Evolutionary conservation across 2,329 filamentous ascomycete species (phyloP), one percentile per base, ranked within the genome.

Genomic region (Helotiales sp.): DNA sequence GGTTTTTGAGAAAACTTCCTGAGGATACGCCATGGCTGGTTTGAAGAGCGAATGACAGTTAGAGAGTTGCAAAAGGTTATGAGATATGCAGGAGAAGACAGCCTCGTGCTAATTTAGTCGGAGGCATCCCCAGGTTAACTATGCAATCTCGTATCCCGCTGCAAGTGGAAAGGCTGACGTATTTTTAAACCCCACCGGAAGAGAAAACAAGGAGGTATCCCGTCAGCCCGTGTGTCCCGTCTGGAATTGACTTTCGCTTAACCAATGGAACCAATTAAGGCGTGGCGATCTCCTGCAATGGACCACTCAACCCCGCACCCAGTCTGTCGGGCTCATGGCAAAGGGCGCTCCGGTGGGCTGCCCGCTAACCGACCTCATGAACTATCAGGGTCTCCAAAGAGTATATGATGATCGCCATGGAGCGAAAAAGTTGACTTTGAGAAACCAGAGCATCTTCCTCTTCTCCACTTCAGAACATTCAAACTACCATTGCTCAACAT

Each of bases 21-120:
- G 82, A 5, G 82, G 81, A 59, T 83, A 78, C 28, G 78, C 74
- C 79, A 81, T 78, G 64, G 40, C 47, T 50, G 37, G 2, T n/a
- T n/a, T 52, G 49, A 52, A 30, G 49, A n/a, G 7, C 13, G 49
- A 52, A 52, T 30, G 24, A n/a, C 49, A 26, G 8, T 11, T 10
- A 49, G 20, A 26, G 24, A 50, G 11, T 30, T n/a, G 6, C 24
- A 30, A n/a, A 17, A 30, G 13, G 6, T 7, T 3, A 1, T 28
- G 13, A 30, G 26, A 30, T 52, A 28, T 52, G 49, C 49, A 52
- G 37, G 49, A 17, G 20, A 22, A 10, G 54, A 52, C 43, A 59
- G 62, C 62, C 50, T 64, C 62, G 62, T 52, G 28, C 49, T 32
- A 52, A 17, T 34, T 59, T 32, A 30, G 43, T 30, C 62, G 43